Evolutionary conservation across 2,329 filamentous ascomycete species (phyloP), one percentile per base, ranked within the genome.

Genomic region (Pseudocercospora macadamiae): DNA sequence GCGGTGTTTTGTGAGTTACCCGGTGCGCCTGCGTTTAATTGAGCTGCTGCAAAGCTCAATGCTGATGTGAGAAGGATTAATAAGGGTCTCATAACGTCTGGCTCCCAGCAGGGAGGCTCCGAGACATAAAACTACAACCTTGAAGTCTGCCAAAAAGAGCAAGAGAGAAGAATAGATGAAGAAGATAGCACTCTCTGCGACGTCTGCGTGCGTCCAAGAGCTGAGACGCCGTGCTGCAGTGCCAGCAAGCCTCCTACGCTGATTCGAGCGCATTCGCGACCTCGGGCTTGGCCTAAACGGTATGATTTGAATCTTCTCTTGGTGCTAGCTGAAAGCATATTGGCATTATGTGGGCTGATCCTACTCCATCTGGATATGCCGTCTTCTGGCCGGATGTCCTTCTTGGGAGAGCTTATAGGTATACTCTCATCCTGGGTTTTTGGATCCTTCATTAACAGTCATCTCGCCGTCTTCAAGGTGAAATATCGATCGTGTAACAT

Each of bases 1-100:
- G 32, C 25, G 21, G n/a, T 52, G 16, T 10, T 23, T 25, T 30
- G 39, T 10, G 37, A n/a, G 34, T n/a, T 51, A 8, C 58, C 58
- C 4, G 54, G 54, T n/a, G 26, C 58, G 36, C 58, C 58, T 18
- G 39, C 51, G 12, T 48, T 32, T 16, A 60, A 39, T 36, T 60
- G 58, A 10, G 58, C 54, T 26, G 14, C 23, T 12, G 28, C 21
- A 30, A 37, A 12, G 16, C 39, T 10, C 16, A 42, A 5, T 7
- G 18, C 7, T 37, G 26, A 28, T 5, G 37, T 18, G 10, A 16
- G 19, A 30, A 44, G 36, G 32, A 54, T 39, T 16, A 21, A 16
- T 16, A 19, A 5, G 10, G n/a, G n/a, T n/a, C 51, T 16, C 51
- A 54, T 54, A 8, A 7, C 28, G 12, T 32, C 28, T 32, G 51